Evolutionary conservation across 768 basidiomycete species (phyloP), one percentile per base, ranked within the genome.

Genomic region (Xerocomellus dryophilus): DNA sequence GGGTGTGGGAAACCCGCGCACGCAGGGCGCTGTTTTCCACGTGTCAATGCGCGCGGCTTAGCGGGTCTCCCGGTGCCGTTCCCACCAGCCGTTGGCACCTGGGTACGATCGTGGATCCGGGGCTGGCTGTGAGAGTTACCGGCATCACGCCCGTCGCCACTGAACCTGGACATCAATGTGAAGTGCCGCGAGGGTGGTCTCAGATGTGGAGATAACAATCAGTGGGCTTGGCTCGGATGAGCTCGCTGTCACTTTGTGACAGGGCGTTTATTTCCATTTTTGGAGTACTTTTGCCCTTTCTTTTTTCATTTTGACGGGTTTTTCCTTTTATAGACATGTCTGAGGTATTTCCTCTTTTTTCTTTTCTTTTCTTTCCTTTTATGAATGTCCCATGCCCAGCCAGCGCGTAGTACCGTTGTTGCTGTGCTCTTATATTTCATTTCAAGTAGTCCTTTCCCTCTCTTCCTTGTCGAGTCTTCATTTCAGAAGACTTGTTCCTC

Each of bases 351-450:
- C 41, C 49, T 18, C 25, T 45, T 61, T 57, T 51, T 15, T 14
- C n/a, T 44, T 43, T 55, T 29, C 23, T 32, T 46, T 50, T 51
- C 52, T 27, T 63, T 63, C 46, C 23, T 50, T 57, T 56, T 25
- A 23, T 54, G 54, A 55, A 57, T 56, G 51, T 55, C 8, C 50
- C 21, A 18, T 25, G 25, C 25, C 25, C 25, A 36, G 53, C 39
- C 49, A 66, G 53, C 49, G 51, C 51, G 54, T 51, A 57, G 52
- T 47, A 53, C 57, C 43, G 52, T 51, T 57, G 46, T 60, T 56
- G 60, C 63, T 64, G 65, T 63, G 65, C 64, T 64, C 58, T 71
- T 76, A 65, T 74, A 65, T 73, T 32, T 64, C 67, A 48, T 64
- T 59, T 59, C 53, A 41, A 57, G 58, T 51, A 53, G 50, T 50